Evolutionary conservation across 768 basidiomycete genomes (phyloP).

Genomic region (Mycena sanguinolenta): DNA sequence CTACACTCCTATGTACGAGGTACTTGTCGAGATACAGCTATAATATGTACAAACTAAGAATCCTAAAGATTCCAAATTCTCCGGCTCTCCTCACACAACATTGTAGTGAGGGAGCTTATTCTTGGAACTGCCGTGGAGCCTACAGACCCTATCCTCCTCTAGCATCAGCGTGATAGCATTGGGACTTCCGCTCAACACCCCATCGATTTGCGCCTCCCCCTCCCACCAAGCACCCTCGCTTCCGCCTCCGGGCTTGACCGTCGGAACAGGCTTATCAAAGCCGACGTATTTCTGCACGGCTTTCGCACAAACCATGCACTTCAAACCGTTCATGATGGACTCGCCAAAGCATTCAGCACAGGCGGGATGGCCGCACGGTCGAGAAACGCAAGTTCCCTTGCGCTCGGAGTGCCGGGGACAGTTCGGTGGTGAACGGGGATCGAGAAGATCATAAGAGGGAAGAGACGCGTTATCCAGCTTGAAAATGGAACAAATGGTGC

Average conservation of each 20-base stretch:
- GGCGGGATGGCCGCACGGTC: neutral
- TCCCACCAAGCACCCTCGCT: conserved; percentile 15
- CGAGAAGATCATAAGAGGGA: neutral
- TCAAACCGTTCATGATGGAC: neutral
- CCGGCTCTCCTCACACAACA: too few relatives aligned
- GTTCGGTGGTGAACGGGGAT: neutral
- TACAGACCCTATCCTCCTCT: too few relatives aligned
- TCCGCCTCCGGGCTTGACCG: conserved; percentile 1
- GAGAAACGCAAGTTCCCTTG: neutral
- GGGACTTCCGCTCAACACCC: neutral
- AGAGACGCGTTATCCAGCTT: neutral
- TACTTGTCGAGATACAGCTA: too few relatives aligned
- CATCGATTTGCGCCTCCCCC: conserved; percentile 1
- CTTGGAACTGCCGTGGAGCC: too few relatives aligned
- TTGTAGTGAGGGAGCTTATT: too few relatives aligned
- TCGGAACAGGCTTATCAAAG: conserved; percentile 4
- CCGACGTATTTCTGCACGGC: neutral
- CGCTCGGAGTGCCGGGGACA: neutral
- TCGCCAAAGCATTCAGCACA: conserved; percentile 3
- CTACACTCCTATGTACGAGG: too few relatives aligned
- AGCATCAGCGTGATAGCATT: neutral
- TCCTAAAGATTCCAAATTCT: too few relatives aligned
- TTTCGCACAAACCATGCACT: neutral
- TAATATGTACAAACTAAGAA: too few relatives aligned
- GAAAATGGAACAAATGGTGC: neutral